These are phyloP conservation scores for Alternaria incomplexa DNA, from an alignment of 2,329 filamentous ascomycete genomes.

Conservation along the genomic window DNA sequence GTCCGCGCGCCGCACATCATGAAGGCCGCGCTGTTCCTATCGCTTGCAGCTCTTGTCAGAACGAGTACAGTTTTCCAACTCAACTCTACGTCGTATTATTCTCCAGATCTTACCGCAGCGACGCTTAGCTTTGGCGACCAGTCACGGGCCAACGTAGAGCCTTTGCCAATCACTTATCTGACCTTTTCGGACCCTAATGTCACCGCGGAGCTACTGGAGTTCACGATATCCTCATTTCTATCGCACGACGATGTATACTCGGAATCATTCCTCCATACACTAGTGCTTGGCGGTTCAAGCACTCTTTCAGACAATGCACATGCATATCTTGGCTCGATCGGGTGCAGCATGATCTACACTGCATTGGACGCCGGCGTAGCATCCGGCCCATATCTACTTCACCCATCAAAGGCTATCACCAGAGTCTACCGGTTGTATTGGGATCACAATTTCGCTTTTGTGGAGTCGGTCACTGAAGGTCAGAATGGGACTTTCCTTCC, in stretches of 20 bases:
- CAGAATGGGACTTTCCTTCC: constrained; percentile 15
- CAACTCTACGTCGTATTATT: constrained; percentile 8
- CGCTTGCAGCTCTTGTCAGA: background rate
- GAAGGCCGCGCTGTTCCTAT: background rate
- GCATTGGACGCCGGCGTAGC: background rate
- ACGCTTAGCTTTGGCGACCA: background rate
- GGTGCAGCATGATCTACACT: constrained; percentile 7
- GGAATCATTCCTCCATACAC: constrained; percentile 5
- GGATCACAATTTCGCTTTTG: constrained; percentile 15
- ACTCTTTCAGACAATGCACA: background rate
- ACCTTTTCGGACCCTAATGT: background rate
- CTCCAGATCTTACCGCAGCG: background rate
- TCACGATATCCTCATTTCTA: background rate
- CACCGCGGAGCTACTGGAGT: background rate
- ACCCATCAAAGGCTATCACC: constrained; percentile 10
- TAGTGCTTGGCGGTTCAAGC: constrained; percentile 9
- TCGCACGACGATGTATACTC: constrained; percentile 12
- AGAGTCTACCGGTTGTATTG: constrained; percentile 18
- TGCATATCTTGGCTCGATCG: constrained; percentile 1
- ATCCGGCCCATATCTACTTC: constrained; percentile 13
- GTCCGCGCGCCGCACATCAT: background rate
- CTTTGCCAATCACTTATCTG: constrained; percentile 1
- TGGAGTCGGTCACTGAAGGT: constrained; percentile 16
- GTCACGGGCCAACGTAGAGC: background rate
- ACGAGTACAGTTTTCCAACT: constrained; percentile 4